Percentiles rank a stretch among this genome's conserved stretches.
These are phyloP conservation scores for Chaetomium sp. DNA, from an alignment of 2,329 filamentous ascomycete genomes.

Conservation along the genomic window DNA sequence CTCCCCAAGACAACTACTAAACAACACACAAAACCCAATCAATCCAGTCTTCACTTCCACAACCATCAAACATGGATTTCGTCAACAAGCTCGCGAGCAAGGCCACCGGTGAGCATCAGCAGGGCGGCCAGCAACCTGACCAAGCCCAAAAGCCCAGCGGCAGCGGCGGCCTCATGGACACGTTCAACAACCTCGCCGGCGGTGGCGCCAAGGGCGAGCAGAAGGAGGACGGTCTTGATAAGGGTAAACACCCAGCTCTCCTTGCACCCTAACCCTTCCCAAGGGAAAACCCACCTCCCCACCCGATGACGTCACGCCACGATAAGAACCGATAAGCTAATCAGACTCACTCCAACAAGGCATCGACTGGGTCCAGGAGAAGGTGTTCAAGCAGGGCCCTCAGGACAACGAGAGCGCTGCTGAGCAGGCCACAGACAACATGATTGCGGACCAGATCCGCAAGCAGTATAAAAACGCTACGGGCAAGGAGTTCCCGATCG, in stretches of 20 bases:
- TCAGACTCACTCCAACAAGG: conserved; percentile 40
- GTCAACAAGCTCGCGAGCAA: conserved; percentile 19
- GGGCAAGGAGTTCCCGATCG: conserved; percentile 62
- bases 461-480: conserved; percentile 61
- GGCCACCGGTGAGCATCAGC: conserved; percentile 4
- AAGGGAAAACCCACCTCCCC: neutral
- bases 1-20: neutral
- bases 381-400: conserved; percentile 60
- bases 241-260: conserved; percentile 46
- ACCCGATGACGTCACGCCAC: neutral
- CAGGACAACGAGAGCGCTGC: conserved; percentile 67
- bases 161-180: conserved; percentile 51
- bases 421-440: conserved; percentile 79
- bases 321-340: neutral
- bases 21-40: neutral
- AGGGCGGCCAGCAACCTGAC: neutral
- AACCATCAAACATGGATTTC: conserved; percentile 15
- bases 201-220: conserved; percentile 70
- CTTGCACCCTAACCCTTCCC: neutral
- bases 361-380: conserved; percentile 72
- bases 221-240: conserved; percentile 78
- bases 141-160: conserved; percentile 17
- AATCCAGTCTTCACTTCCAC: neutral
- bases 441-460: conserved; percentile 68
- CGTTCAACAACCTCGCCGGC: conserved; percentile 64